Conservation (phyloP, 1,139 yeast genomes). For the Debaryomyces sp. region DNA sequence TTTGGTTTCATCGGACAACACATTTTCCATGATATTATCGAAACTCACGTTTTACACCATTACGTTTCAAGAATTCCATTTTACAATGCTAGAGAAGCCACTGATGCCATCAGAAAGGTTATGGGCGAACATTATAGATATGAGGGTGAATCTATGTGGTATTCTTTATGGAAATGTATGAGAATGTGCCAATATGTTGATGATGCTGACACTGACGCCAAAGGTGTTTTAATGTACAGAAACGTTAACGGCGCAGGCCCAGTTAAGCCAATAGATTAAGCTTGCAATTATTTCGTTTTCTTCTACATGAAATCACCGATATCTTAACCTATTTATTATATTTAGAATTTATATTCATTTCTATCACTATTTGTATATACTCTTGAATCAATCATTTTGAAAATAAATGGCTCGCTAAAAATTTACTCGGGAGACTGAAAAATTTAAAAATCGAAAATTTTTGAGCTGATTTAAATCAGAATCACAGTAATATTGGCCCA, state of each 20-base stretch:
- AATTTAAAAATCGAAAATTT: conserved; percentile 3
- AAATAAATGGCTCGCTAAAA: background rate
- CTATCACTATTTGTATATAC: background rate
- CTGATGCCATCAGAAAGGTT: conserved; percentile 75
- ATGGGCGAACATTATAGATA: conserved; percentile 79
- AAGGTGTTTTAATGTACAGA: conserved; percentile 79
- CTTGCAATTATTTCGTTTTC: background rate
- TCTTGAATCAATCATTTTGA: background rate
- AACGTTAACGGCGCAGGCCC: conserved; percentile 55
- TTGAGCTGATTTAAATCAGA: background rate
- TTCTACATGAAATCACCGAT: background rate
- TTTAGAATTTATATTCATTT: conserved; percentile 1
- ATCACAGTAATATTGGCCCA: background rate
- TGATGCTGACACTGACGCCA: conserved; percentile 52
- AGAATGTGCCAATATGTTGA: conserved; percentile 84
- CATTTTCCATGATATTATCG: conserved; percentile 86
- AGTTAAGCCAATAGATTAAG: conserved; percentile 32
- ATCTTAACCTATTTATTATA: background rate
- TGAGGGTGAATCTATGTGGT: conserved; percentile 73
- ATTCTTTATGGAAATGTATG: conserved; percentile 67
- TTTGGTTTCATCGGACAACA: conserved; percentile 80
- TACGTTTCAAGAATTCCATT: conserved; percentile 84
- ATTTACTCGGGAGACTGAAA: conserved; percentile 1
- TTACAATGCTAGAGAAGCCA: conserved; percentile 81
- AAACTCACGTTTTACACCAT: conserved; percentile 88